phyloP scores from a whole-genome alignment of 106 monocot genomes.

The Triglochin maritima region DNA sequence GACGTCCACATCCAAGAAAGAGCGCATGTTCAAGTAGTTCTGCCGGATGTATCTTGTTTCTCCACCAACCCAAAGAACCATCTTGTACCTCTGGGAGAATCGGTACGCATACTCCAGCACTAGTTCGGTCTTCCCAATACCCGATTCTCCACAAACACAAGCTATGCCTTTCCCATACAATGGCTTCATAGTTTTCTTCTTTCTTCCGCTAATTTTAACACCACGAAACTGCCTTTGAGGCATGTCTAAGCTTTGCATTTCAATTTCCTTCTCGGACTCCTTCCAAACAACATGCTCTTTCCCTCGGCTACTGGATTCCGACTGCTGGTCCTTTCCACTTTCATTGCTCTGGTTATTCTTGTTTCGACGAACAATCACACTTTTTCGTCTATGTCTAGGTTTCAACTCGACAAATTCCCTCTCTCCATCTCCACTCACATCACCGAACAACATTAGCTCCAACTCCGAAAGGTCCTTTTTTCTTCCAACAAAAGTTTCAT shows the following conservation, averaged over 20 bases:
- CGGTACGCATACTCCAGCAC: constrained; percentile 59
- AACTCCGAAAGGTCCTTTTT: constrained; percentile 70
- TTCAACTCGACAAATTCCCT: constrained; percentile 76
- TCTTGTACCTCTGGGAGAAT: constrained; percentile 54
- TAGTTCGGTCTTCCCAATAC: constrained; percentile 77
- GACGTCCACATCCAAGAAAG: constrained; percentile 38
- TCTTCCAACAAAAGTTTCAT: constrained; percentile 61
- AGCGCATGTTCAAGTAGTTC: constrained; percentile 51
- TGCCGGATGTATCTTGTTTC: constrained; percentile 43
- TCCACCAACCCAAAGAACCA: constrained; percentile 67
- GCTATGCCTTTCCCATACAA: constrained; percentile 65
- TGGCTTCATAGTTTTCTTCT: constrained; percentile 33
- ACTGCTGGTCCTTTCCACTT: constrained; percentile 20
- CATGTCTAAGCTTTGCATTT: constrained; percentile 57
- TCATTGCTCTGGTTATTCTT: constrained; percentile 17
- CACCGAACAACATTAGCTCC: constrained; percentile 81
- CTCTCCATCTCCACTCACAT: constrained; percentile 68
- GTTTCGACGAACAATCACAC: constrained; percentile 11
- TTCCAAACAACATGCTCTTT: constrained; percentile 78
- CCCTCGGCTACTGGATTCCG: constrained; percentile 47
- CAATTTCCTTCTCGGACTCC: constrained; percentile 76
- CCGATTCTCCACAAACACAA: constrained; percentile 54
- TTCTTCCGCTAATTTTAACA: constrained; percentile 16
- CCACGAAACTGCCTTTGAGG: constrained; percentile 1
- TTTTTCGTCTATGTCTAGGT: constrained; percentile 37